Evolutionary conservation across 2,329 filamentous ascomycete species (phyloP).

Genomic region (Neofusicoccum laricinum): DNA sequence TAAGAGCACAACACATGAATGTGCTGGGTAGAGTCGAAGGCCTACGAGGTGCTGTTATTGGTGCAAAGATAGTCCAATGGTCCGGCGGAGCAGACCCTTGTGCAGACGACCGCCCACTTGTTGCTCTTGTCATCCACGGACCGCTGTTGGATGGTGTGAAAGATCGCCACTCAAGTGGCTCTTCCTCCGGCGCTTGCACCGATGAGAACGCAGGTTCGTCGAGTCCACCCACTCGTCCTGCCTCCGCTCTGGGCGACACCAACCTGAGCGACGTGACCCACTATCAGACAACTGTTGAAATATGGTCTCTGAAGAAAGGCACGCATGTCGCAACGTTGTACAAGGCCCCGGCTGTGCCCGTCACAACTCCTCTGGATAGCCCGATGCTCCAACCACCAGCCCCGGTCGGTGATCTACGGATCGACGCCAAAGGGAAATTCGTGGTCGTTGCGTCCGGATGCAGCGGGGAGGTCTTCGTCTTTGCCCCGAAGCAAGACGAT

Average conservation of each 20-base stretch:
- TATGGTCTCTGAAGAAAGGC: constrained; percentile 81
- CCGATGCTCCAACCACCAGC: constrained; percentile 65
- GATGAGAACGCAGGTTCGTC: constrained; percentile 32
- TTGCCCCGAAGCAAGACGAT: constrained; percentile 30
- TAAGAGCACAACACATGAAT: constrained; percentile 70
- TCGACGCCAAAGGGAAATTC: constrained; percentile 70
- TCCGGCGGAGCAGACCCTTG: constrained; percentile 52
- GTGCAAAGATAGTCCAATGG: constrained; percentile 80
- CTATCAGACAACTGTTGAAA: constrained; percentile 84
- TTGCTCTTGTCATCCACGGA: constrained; percentile 79
- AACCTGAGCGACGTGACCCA: constrained; percentile 47
- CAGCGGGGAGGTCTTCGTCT: constrained; percentile 87
- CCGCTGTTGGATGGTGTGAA: constrained; percentile 57
- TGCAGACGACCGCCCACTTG: constrained; percentile 63
- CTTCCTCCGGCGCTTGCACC: constrained; percentile 31
- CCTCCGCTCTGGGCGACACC: constrained; percentile 28
- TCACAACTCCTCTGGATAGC: constrained; percentile 57
- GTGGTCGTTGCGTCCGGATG: constrained; percentile 73
- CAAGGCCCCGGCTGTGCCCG: constrained; percentile 61
- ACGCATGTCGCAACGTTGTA: constrained; percentile 71
- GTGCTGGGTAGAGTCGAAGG: constrained; percentile 70
- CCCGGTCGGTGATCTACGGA: constrained; percentile 68
- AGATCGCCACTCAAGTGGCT: constrained; percentile 32
- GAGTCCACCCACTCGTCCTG: constrained; percentile 35
- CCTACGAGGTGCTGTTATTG: constrained; percentile 73